phyloP scores from a whole-genome alignment of 2,329 filamentous ascomycete genomes.

The Chaetomium sp. region DNA sequence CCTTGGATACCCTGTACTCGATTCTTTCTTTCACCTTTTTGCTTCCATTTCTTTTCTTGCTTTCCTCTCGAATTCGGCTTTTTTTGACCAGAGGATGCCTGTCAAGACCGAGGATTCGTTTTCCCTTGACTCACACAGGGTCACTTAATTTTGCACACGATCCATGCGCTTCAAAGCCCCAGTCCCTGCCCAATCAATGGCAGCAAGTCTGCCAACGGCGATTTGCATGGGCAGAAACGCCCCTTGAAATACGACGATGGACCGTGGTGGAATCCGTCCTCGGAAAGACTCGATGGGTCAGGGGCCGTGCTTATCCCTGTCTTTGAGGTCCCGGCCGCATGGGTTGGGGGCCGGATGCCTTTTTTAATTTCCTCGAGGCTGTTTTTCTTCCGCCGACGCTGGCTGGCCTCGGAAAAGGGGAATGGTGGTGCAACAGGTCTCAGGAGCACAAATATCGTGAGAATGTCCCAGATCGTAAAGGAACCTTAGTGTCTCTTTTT shows the following conservation, averaged over 20 bases:
- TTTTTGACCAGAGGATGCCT: too few species aligned
- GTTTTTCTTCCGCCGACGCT: neutral
- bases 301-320: neutral
- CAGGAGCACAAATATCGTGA: neutral
- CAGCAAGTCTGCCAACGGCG: neutral
- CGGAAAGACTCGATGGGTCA: neutral
- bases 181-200: neutral
- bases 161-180: neutral
- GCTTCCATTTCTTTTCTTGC: too few species aligned
- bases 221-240: neutral
- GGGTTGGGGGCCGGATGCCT: slow-evolving; percentile 1
- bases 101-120: neutral
- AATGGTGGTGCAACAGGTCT: neutral
- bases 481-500: too few species aligned
- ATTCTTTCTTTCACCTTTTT: too few species aligned
- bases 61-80: too few species aligned
- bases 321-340: neutral
- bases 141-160: slow-evolving; percentile 13
- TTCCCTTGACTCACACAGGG: neutral
- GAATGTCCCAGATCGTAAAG: neutral
- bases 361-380: neutral
- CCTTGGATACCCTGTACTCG: too few species aligned
- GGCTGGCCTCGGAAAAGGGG: neutral
- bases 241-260: slow-evolving; percentile 6
- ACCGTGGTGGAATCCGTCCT: neutral